These are phyloP conservation scores for Madurella fahalii DNA, from an alignment of 2,329 filamentous ascomycete genomes.

Conservation along the genomic window DNA sequence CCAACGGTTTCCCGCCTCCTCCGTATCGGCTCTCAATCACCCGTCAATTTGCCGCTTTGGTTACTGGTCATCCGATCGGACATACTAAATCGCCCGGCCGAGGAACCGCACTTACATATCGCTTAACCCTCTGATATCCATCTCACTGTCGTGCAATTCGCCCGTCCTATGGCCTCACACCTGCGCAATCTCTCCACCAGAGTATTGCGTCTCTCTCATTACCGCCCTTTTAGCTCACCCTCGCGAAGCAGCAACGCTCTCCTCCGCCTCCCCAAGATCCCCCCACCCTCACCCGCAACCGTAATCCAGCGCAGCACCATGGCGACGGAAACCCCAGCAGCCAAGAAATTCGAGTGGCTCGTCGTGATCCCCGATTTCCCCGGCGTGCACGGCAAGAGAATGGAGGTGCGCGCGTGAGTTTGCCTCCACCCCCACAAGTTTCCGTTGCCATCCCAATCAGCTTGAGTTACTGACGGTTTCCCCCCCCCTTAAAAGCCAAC, in stretches of 20 bases:
- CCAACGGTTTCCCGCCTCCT: background rate
- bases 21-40: background rate
- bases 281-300: background rate
- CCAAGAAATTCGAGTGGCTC: slow-evolving; percentile 60
- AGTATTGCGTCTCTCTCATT: background rate
- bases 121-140: background rate
- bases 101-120: background rate
- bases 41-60: slow-evolving; percentile 12
- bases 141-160: background rate
- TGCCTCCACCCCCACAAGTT: slow-evolving; percentile 2
- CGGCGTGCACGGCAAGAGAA: slow-evolving; percentile 54
- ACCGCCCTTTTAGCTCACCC: background rate
- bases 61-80: background rate
- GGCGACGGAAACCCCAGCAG: slow-evolving; percentile 24
- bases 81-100: background rate
- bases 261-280: background rate
- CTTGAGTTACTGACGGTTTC: slow-evolving; percentile 1
- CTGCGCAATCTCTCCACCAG: slow-evolving; percentile 5
- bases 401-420: slow-evolving; percentile 56
- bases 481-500: slow-evolving; percentile 32
- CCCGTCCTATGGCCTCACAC: slow-evolving; percentile 4
- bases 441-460: background rate
- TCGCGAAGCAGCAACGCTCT: background rate
- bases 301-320: slow-evolving; percentile 14
- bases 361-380: slow-evolving; percentile 66